phyloP scores from a whole-genome alignment of 2,329 filamentous ascomycete species.

The Neonectria hederae region DNA sequence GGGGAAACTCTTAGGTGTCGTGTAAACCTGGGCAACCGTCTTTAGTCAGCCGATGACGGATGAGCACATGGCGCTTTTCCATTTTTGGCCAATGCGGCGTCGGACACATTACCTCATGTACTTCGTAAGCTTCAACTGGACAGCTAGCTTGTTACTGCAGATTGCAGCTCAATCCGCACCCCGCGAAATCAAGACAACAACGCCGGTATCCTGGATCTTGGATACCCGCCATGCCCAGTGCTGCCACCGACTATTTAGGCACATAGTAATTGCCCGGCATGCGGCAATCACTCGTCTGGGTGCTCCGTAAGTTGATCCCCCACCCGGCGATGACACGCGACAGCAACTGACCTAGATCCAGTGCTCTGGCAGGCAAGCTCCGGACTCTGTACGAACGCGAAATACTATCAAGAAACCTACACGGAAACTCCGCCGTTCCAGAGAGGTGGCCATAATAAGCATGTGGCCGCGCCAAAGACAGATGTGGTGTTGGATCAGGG shows the following conservation, averaged over 20 bases:
- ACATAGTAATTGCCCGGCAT: slow-evolving; percentile 52
- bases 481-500: slow-evolving; percentile 44
- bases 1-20: background rate
- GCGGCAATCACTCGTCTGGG: slow-evolving; percentile 52
- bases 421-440: slow-evolving; percentile 42
- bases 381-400: slow-evolving; percentile 51
- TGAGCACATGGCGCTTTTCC: slow-evolving; percentile 16
- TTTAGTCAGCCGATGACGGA: slow-evolving; percentile 17
- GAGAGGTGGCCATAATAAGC: slow-evolving; percentile 41
- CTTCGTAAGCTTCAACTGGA: slow-evolving; percentile 41
- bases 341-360: slow-evolving; percentile 44
- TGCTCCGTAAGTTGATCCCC: slow-evolving; percentile 49
- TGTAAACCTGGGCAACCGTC: background rate
- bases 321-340: slow-evolving; percentile 32
- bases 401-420: slow-evolving; percentile 48
- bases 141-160: slow-evolving; percentile 43
- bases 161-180: slow-evolving; percentile 24
- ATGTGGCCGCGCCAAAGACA: slow-evolving; percentile 45
- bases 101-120: slow-evolving; percentile 43
- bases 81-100: slow-evolving; percentile 8
- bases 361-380: slow-evolving; percentile 59
- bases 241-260: slow-evolving; percentile 36
- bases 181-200: slow-evolving; percentile 34
- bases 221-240: slow-evolving; percentile 44
- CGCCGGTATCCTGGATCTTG: slow-evolving; percentile 23